Evolutionary conservation across 257 asterid species (phyloP).

Genomic region (Nicotiana tabacum): DNA sequence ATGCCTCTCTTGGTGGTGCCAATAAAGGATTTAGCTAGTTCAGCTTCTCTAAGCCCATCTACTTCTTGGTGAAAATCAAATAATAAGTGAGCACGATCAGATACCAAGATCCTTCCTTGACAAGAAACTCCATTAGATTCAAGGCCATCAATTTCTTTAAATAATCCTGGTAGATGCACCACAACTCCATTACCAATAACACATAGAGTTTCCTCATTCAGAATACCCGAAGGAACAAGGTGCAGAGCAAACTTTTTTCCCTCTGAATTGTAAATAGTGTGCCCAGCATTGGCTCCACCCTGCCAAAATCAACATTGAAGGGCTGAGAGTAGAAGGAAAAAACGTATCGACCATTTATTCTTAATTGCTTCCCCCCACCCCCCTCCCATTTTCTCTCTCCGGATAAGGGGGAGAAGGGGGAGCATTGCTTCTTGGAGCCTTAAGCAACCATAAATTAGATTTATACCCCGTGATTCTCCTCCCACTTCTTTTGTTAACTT

Average conservation of each 20-base stretch:
- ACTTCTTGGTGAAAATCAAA: slow-evolving; percentile 88
- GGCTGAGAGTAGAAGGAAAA: no score
- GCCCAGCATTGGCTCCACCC: slow-evolving; percentile 99
- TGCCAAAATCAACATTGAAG: slow-evolving; percentile 14
- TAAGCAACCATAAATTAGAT: no score
- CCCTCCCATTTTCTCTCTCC: no score
- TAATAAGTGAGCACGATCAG: slow-evolving; percentile 88
- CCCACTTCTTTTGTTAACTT: no score
- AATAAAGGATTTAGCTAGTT: slow-evolving; percentile 83
- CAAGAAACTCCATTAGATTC: slow-evolving; percentile 84
- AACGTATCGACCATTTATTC: no score
- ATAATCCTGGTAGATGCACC: slow-evolving; percentile 82
- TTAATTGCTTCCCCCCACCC: no score
- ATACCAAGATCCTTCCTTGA: slow-evolving; percentile 79
- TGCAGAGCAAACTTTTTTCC: slow-evolving; percentile 96
- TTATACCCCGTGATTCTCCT: no score
- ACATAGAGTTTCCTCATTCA: slow-evolving; percentile 35
- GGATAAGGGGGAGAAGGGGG: no score
- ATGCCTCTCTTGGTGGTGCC: slow-evolving; percentile 97
- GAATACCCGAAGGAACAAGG: slow-evolving; percentile 95
- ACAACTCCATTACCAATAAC: slow-evolving; percentile 91
- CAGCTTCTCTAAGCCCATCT: slow-evolving; percentile 89
- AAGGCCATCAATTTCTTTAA: slow-evolving; percentile 76
- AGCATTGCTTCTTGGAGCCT: no score
- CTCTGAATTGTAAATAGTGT: slow-evolving; percentile 90